A percentile compares a stretch with the other conserved stretches of the same genome.
phyloP scores from a whole-genome alignment of 2,329 filamentous ascomycete species.

The Dryadomyces sulphureus region DNA sequence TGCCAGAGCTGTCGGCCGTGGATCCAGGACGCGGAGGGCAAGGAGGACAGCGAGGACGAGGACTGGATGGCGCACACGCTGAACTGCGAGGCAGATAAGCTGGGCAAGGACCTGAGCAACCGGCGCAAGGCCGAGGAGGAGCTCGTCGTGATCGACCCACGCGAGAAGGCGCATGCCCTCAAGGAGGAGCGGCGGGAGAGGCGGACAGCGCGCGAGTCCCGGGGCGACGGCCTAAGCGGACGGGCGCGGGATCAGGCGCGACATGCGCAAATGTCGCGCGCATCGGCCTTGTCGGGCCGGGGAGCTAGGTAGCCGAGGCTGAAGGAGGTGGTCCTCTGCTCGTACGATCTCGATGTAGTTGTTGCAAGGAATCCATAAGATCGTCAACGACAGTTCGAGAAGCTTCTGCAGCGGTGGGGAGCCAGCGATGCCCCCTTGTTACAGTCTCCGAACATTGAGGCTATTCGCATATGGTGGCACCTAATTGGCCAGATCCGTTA shows the following conservation, averaged over 20 bases:
- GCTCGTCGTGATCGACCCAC: slow-evolving; percentile 80
- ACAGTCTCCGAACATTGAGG: too few species aligned
- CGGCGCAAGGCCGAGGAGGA: slow-evolving; percentile 86
- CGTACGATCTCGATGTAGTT: too few species aligned
- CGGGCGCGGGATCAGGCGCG: slow-evolving; percentile 43
- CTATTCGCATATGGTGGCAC: background rate
- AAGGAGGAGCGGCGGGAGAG: slow-evolving; percentile 50
- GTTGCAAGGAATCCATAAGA: too few species aligned
- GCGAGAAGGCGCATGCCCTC: slow-evolving; percentile 64
- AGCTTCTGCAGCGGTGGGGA: background rate
- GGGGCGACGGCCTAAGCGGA: slow-evolving; percentile 33
- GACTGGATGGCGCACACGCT: slow-evolving; percentile 78
- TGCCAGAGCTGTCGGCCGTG: slow-evolving; percentile 85
- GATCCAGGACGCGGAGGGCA: slow-evolving; percentile 47
- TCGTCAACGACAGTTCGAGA: too few species aligned
- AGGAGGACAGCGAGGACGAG: slow-evolving; percentile 27
- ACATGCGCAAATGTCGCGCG: slow-evolving; percentile 40
- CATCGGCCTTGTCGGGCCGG: slow-evolving; percentile 38
- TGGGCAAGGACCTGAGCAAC: slow-evolving; percentile 86
- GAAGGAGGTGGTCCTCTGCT: background rate
- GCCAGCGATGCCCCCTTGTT: background rate
- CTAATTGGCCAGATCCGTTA: too few species aligned
- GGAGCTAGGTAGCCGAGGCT: slow-evolving; percentile 30
- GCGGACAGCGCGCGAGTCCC: slow-evolving; percentile 39
- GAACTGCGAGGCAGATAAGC: slow-evolving; percentile 73